Base-by-base conservation (phyloP, 768 basidiomycete species). In the Gloeostereum incarnatum region DNA sequence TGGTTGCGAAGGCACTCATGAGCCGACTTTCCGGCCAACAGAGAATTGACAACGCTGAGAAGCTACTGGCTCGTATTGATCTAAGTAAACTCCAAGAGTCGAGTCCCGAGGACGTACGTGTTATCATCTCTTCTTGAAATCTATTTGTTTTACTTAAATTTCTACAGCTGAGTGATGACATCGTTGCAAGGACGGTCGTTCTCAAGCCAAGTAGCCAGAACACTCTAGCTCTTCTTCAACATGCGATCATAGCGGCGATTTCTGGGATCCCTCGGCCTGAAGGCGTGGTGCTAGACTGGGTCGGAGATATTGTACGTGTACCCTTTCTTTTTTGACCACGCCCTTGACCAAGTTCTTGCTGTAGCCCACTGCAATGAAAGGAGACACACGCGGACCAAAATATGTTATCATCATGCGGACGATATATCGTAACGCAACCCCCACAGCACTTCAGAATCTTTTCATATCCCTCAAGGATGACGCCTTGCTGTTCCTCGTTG, bases 401-500 rank as follows among this genome's bases (percentile, higher is more conserved):
- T 89, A 80, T 49, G 66, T 81, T 17, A 49, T 56, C n/a, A 65
- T 90, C 40, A 69, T 79, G 58, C 71, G 77, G 21, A 54, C 59
- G 9, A 55, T 90, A 3, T 97, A 96, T 8, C 61, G 67, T 1
- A 54, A 66, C 3, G 56, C 89, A 6, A 68, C 83, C 0, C 63
- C 69, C 1, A 59, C 62, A 11, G 56, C 92, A 34, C 67, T 91
- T 17, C 72, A 68, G 40, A 53, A 65, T 0, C 59, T 93, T 3
- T 89, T 97, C 51, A 58, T 69, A 22, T 74, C 67, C 40, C 61
- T 94, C 9, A 75, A 71, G 36, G 74, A 81, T 21, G 81, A 81
- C 38, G 68, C 83, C 0, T 61, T 97, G 9, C 66, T 78, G 0
- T 94, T 99, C 65, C 72, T 99, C 8, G 74, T 82, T 0, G 81